phyloP scores from a whole-genome alignment of 495 filamentous ascomycete species.

The Podospora australis region DNA sequence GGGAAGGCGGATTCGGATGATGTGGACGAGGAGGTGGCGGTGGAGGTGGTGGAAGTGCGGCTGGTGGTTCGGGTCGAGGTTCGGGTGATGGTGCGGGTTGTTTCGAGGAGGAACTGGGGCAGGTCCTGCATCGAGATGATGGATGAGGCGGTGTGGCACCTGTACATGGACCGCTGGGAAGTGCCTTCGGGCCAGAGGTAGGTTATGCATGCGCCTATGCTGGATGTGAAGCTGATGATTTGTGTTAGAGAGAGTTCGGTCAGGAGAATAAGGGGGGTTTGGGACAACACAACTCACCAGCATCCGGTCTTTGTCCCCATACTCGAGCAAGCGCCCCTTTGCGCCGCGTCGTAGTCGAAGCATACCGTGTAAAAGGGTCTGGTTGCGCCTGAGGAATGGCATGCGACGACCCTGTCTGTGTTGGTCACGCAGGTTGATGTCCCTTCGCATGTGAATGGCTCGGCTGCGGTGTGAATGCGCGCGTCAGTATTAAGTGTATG shows the following conservation, averaged over 20 bases:
- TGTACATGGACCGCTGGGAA: slow-evolving; percentile 28
- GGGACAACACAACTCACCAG: slow-evolving; percentile 25
- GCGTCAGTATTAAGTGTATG: slow-evolving; percentile 1
- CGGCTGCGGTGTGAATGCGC: slow-evolving; percentile 9
- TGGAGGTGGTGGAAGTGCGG: background rate
- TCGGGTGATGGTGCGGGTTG: slow-evolving; percentile 13
- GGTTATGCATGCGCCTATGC: slow-evolving; percentile 26
- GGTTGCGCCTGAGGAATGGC: slow-evolving; percentile 11
- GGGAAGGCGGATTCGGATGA: background rate
- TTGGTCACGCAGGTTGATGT: slow-evolving; percentile 26
- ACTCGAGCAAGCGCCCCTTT: slow-evolving; percentile 17
- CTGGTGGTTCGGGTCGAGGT: slow-evolving; percentile 7
- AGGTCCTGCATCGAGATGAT: slow-evolving; percentile 26
- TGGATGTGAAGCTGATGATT: background rate
- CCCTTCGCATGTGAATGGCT: slow-evolving; percentile 18
- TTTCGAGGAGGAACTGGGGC: slow-evolving; percentile 26
- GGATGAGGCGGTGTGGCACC: slow-evolving; percentile 20
- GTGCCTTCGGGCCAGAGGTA: slow-evolving; percentile 30
- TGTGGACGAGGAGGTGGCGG: slow-evolving; percentile 1
- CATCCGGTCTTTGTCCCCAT: slow-evolving; percentile 27
- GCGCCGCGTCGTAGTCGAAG: slow-evolving; percentile 27
- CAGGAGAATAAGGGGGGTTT: background rate
- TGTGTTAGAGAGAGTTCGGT: background rate
- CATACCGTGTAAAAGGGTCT: slow-evolving; percentile 29
- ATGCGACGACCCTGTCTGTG: slow-evolving; percentile 27